These are phyloP conservation scores for Pholiota adiposa DNA, from an alignment of 1,284 basidiomycete species.

Conservation along the genomic window DNA sequence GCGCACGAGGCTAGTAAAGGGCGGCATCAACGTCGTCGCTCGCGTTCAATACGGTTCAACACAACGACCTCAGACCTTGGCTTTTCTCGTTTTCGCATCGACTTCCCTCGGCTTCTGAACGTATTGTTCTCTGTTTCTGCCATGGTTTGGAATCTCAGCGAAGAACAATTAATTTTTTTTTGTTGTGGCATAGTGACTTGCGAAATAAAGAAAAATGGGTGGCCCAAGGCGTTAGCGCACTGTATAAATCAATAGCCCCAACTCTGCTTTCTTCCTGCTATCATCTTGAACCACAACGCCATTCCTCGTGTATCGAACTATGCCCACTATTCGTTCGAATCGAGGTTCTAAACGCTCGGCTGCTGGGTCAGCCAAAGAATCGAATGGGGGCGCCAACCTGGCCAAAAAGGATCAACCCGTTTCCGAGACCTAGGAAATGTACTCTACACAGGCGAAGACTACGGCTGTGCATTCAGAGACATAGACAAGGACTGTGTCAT, in stretches of 20 bases:
- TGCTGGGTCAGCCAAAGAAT: neutral
- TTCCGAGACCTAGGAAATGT: no score
- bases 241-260: neutral
- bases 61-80: no score
- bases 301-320: neutral
- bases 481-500: neutral
- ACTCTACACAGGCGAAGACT: neutral
- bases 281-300: neutral
- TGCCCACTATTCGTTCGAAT: conserved; percentile 1
- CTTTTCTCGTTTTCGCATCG: no score
- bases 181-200: neutral
- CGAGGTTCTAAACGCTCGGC: neutral
- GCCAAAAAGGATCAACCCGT: no score
- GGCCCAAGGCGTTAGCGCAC: neutral
- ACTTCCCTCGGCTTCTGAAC: no score
- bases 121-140: no score
- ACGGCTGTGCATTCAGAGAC: neutral
- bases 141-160: no score
- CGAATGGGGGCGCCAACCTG: no score
- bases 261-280: neutral
- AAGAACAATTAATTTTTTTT: no score
- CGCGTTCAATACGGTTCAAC: no score
- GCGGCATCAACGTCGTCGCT: no score
- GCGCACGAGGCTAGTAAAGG: no score
- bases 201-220: neutral